phyloP scores from a whole-genome alignment of 768 basidiomycete species.

The Floccularia luteovirens region DNA sequence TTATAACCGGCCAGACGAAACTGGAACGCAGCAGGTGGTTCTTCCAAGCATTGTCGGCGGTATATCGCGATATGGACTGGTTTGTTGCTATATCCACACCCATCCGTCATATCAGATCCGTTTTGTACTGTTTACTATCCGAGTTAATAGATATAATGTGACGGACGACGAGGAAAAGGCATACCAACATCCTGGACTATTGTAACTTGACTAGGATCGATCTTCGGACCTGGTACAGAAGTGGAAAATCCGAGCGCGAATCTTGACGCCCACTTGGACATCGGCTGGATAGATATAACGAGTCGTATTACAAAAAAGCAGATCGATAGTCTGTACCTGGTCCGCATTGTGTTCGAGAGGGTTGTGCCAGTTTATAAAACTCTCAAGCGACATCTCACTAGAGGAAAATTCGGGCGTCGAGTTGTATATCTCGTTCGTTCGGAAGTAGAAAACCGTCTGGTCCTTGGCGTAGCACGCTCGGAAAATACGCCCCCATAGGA shows the following conservation, averaged over 20 bases:
- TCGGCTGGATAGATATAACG: conserved; percentile 21
- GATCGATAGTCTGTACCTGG: conserved; percentile 25
- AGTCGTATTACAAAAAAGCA: not conserved
- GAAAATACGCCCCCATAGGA: conserved; percentile 39
- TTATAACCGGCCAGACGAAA: conserved; percentile 30
- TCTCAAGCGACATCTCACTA: conserved; percentile 20
- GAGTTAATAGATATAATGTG: not conserved
- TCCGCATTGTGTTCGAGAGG: conserved; percentile 27
- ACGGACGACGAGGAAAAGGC: conserved; percentile 8
- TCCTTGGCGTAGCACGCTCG: conserved; percentile 49
- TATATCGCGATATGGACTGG: conserved; percentile 17
- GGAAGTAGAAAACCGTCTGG: conserved; percentile 35
- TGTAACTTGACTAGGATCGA: conserved; percentile 22
- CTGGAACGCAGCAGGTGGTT: conserved; percentile 30
- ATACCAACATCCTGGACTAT: conserved; percentile 33
- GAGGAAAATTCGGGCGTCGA: conserved; percentile 2
- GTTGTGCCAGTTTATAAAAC: conserved; percentile 42
- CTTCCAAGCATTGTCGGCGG: conserved; percentile 15
- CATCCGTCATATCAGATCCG: conserved; percentile 36
- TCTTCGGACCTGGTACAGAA: conserved; percentile 39
- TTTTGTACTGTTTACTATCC: conserved; percentile 11
- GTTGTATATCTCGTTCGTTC: conserved; percentile 29
- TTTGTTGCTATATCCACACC: conserved; percentile 29
- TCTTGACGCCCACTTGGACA: conserved; percentile 48
- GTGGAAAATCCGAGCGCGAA: conserved; percentile 47